Evolutionary conservation across 345 rosid species (phyloP).

Genomic region (Eucalyptus tenuipes): DNA sequence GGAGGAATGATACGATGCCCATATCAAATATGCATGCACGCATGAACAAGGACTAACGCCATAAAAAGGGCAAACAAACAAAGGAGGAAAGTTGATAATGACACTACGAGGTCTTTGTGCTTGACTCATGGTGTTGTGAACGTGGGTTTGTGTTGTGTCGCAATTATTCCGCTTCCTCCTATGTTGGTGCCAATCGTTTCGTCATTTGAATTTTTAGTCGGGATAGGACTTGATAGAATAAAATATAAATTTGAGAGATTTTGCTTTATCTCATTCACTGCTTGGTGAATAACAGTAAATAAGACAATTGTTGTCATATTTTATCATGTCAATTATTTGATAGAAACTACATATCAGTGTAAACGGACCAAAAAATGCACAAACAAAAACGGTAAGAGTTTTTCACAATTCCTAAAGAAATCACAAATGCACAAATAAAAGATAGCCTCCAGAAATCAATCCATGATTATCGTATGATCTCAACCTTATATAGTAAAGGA

Average conservation of each 20-base stretch:
- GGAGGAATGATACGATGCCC: background rate
- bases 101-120: background rate
- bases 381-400: background rate
- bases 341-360: background rate
- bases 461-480: background rate
- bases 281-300: background rate
- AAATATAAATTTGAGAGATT: background rate
- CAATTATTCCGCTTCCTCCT: background rate
- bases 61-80: background rate
- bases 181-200: background rate
- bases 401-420: background rate
- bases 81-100: background rate
- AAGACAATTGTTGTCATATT: background rate
- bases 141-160: background rate
- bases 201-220: background rate
- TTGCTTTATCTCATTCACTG: accelerated
- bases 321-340: background rate
- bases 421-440: background rate
- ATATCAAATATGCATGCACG: background rate
- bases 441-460: background rate
- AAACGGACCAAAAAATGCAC: background rate
- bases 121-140: background rate
- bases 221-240: accelerated
- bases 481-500: background rate
- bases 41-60: background rate